Percentiles rank a stretch among this genome's conserved stretches.
Evolutionary conservation across 108 stramenopile genomes (phyloP).

Genomic region (Seminavis robusta): DNA sequence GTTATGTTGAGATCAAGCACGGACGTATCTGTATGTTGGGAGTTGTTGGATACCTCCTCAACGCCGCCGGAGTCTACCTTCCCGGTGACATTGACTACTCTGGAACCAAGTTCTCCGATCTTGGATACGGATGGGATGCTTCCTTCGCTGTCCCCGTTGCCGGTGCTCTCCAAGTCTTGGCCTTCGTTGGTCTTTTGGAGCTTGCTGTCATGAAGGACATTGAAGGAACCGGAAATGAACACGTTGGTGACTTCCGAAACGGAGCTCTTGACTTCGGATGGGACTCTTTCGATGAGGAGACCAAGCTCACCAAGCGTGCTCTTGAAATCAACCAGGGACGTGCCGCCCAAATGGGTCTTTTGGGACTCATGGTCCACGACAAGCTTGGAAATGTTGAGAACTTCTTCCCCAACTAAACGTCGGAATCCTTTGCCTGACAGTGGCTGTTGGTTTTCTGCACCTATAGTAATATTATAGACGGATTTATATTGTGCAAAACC

Average conservation of each 20-base stretch:
- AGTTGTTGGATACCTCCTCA: constrained; percentile 54
- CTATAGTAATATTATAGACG: no score
- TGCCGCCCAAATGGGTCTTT: constrained; percentile 71
- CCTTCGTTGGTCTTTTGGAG: constrained; percentile 63
- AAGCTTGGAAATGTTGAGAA: no score
- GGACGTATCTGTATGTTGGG: constrained; percentile 45
- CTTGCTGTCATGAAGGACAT: constrained; percentile 52
- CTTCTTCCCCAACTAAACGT: no score
- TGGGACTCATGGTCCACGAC: constrained; percentile 72
- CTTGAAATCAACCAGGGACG: constrained; percentile 69
- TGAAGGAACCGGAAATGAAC: constrained; percentile 24
- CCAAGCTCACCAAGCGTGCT: constrained; percentile 36
- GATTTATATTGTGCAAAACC: no score
- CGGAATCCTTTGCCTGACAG: no score
- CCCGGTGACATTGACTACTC: constrained; percentile 43
- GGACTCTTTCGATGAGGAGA: constrained; percentile 44
- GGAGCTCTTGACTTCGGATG: constrained; percentile 46
- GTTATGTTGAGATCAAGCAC: constrained; percentile 74
- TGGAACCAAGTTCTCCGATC: constrained; percentile 33
- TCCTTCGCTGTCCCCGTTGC: constrained; percentile 35
- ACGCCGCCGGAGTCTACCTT: constrained; percentile 42
- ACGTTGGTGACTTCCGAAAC: constrained; percentile 55
- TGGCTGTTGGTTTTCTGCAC: no score
- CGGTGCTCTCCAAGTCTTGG: constrained; percentile 46
- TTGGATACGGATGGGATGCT: constrained; percentile 49